Evolutionary conservation across 164 flowering plant genomes (phyloP).

Genomic region (Stephania cephalantha): DNA sequence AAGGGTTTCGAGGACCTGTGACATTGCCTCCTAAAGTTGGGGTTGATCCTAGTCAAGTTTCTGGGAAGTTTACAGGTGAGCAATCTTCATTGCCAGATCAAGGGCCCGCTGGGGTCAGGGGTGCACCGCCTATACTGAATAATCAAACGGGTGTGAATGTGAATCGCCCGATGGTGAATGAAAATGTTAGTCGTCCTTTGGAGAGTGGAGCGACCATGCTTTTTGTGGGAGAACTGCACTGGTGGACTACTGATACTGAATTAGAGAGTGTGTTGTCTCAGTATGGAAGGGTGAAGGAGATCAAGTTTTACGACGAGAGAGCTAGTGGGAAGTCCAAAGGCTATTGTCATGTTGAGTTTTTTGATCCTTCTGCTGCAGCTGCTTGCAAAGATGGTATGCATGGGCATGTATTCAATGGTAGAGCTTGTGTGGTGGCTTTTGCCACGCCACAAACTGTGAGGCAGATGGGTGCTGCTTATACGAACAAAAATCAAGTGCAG

Average conservation of each 20-base stretch:
- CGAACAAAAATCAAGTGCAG: conserved; percentile 45
- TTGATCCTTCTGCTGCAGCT: conserved; percentile 47
- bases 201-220: conserved; percentile 57
- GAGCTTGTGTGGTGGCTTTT: conserved; percentile 71
- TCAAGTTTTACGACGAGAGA: conserved; percentile 66
- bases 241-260: conserved; percentile 88
- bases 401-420: conserved; percentile 54
- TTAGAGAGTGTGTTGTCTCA: conserved; percentile 49
- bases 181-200: conserved; percentile 27
- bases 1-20: conserved; percentile 43
- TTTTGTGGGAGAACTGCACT: conserved; percentile 66
- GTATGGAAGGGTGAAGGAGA: conserved; percentile 62
- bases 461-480: conserved; percentile 58
- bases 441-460: conserved; percentile 58
- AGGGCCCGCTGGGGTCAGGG: conserved; percentile 29
- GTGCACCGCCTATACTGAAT: conserved; percentile 23
- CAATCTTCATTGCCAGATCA: conserved; percentile 28
- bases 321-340: conserved; percentile 81
- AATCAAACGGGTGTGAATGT: conserved; percentile 27
- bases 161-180: conserved; percentile 29
- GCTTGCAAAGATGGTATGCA: conserved; percentile 72
- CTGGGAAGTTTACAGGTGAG: conserved; percentile 27
- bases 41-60: conserved; percentile 28
- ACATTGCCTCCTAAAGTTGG: conserved; percentile 30
- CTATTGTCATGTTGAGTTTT: conserved; percentile 75